Base-by-base conservation (phyloP, 148 eudicot species). In the Fagopyrum homotropicum region DNA sequence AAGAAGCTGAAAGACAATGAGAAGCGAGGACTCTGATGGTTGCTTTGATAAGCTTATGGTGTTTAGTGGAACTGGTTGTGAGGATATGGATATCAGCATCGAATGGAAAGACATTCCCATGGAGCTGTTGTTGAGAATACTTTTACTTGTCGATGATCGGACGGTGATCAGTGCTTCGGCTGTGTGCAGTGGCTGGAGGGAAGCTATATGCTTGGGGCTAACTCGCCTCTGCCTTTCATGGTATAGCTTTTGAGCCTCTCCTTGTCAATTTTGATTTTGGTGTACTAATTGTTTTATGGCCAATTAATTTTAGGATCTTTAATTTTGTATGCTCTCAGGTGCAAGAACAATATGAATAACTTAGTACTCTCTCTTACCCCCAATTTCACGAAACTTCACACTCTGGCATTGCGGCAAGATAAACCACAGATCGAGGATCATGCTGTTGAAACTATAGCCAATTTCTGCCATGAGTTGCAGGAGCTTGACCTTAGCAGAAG, bases 401-500 rank as follows among this genome's bases (percentile, higher is more conserved):
- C 82, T 8, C 80, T 95, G 72, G 74, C 79, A 66, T 84, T 95
- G 75, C 88, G 98, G 40, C 98, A 92, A 80, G 98, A 95, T 77
- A 84, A 85, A 64, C 93, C 96, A 4, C 98, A 90, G 79, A 93
- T 95, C 19, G 86, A 89, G 80, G 98, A 95, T 76, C 79, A 69
- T n/a, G 93, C 89, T 17, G 87, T 95, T 10, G 88, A 92, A 83
- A 66, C 83, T 16, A 83, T 95, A 72, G 89, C 98, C 46, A 83
- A 76, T 51, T 78, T 74, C 83, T 95, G 97, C 71, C 91, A 77
- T 72, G 97, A 92, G 63, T 86, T 95, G 60, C 85, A 81, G 79
- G 98, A 94, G 61, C 86, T 94, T 46, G 97, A 94, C 76, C 86
- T 94, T 12, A 95, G 99, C 81, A 95, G 90, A 83, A 89, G 99